Percentiles rank a stretch among this genome's conserved stretches.
phyloP scores from a whole-genome alignment of 768 basidiomycete species.

The Pleurotus eryngii region DNA sequence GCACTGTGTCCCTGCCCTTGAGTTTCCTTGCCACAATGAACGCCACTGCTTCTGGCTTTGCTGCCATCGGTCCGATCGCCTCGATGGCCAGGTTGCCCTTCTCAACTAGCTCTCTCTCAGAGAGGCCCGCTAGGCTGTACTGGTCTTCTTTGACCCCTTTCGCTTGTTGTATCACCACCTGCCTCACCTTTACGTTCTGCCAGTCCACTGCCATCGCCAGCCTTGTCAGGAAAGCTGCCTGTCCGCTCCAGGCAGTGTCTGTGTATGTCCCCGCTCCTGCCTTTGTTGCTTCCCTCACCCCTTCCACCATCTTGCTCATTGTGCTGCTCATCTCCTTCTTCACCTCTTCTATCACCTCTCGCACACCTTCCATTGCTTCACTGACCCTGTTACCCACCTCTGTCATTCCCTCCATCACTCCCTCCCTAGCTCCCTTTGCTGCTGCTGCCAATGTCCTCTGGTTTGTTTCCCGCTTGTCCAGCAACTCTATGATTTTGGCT shows the following conservation, averaged over 20 bases:
- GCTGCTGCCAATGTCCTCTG: no score
- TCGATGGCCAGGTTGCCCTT: conserved; percentile 7
- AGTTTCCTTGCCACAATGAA: conserved; percentile 13
- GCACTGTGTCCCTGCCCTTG: conserved; percentile 11
- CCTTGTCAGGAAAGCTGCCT: neutral
- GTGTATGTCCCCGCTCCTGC: neutral
- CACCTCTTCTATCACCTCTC: neutral
- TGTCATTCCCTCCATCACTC: no score
- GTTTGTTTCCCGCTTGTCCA: no score
- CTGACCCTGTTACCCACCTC: no score
- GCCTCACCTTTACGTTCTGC: neutral
- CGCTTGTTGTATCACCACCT: neutral
- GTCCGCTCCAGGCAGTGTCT: neutral
- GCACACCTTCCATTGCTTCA: no score
- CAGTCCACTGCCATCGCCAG: neutral
- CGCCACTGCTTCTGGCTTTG: neutral
- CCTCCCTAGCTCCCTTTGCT: no score
- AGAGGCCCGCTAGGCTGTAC: neutral
- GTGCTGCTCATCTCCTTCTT: neutral
- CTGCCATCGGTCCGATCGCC: neutral
- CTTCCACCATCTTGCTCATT: neutral
- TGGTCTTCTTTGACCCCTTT: neutral
- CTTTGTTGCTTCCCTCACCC: neutral
- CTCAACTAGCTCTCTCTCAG: neutral
- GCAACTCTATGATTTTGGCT: no score